Conservation (phyloP, 2,329 filamentous ascomycete genomes). For the Sphaerostilbella broomeana region DNA sequence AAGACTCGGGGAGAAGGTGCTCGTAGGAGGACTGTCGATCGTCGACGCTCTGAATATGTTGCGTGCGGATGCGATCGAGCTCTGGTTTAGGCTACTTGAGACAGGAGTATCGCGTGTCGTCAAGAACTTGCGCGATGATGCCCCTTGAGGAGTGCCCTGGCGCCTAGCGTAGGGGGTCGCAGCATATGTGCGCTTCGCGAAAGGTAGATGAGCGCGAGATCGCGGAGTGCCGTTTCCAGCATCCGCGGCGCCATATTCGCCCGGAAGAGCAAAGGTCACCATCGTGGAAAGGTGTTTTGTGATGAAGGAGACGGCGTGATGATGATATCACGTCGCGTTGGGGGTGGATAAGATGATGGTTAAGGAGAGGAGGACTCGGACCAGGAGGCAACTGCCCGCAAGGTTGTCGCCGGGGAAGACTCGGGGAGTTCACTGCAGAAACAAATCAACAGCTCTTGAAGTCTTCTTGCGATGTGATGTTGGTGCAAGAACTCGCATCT, state of each 20-base stretch:
- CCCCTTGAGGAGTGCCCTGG: constrained; percentile 32
- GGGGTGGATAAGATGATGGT: constrained; percentile 9
- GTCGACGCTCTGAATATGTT: constrained; percentile 39
- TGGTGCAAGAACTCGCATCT: constrained; percentile 8
- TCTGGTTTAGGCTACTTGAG: constrained; percentile 30
- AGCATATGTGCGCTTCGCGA: constrained; percentile 37
- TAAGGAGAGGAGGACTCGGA: constrained; percentile 3
- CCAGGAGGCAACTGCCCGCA: constrained; percentile 3
- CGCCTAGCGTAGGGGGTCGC: constrained; percentile 34
- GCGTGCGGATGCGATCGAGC: constrained; percentile 30
- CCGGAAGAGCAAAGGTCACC: constrained; percentile 35
- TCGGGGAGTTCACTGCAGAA: background rate
- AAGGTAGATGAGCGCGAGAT: constrained; percentile 35
- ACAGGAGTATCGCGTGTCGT: constrained; percentile 30
- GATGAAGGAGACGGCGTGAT: constrained; percentile 4
- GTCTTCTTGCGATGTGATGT: constrained; percentile 4
- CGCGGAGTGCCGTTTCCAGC: constrained; percentile 30
- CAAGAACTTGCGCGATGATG: constrained; percentile 31
- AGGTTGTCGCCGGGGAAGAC: background rate
- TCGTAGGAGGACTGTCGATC: constrained; percentile 27
- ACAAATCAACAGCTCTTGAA: constrained; percentile 2
- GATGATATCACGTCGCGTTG: constrained; percentile 8
- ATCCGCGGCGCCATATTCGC: constrained; percentile 28
- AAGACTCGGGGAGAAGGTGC: constrained; percentile 40
- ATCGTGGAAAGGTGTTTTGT: constrained; percentile 17